Percentiles rank a stretch among this genome's conserved stretches.
Conservation (phyloP, 2,329 filamentous ascomycete species). For the Hymenoscyphus infarciens region DNA sequence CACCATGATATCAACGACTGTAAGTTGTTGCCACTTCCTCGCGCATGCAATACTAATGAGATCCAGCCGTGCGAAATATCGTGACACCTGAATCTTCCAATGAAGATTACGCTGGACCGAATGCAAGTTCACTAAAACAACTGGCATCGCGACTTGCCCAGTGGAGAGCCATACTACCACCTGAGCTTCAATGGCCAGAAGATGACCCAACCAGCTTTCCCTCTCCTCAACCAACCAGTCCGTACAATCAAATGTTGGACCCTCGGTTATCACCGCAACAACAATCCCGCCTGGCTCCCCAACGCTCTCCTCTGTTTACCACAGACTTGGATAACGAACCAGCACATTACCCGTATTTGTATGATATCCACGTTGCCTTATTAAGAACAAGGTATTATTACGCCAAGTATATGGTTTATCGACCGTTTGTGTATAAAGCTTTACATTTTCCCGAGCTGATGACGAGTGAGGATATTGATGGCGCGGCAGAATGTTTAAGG, state of each 20-base stretch:
- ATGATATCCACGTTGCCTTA: constrained; percentile 54
- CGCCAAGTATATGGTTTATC: constrained; percentile 53
- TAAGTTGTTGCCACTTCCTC: constrained; percentile 34
- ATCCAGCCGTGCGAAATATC: constrained; percentile 19
- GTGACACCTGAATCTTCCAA: constrained; percentile 14
- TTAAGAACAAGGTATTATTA: constrained; percentile 58
- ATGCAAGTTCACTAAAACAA: constrained; percentile 45
- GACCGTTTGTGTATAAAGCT: constrained; percentile 57
- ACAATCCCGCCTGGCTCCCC: constrained; percentile 22
- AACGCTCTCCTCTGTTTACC: constrained; percentile 41
- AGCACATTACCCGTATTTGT: constrained; percentile 47
- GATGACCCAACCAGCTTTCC: constrained; percentile 45
- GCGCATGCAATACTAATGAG: constrained; percentile 10
- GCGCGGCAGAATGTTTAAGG: constrained; percentile 51
- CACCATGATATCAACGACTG: constrained; percentile 50
- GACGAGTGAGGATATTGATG: constrained; percentile 50
- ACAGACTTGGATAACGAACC: constrained; percentile 44
- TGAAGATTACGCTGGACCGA: constrained; percentile 23
- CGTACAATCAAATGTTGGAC: constrained; percentile 27
- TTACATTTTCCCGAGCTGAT: constrained; percentile 54
- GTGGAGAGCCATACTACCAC: constrained; percentile 55
- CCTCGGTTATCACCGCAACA: constrained; percentile 23
- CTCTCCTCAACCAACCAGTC: constrained; percentile 30
- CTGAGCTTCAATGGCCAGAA: constrained; percentile 55
- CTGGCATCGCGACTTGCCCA: constrained; percentile 52